phyloP scores from a whole-genome alignment of 2,329 filamentous ascomycete species.

The Penicillium oxalicum region DNA sequence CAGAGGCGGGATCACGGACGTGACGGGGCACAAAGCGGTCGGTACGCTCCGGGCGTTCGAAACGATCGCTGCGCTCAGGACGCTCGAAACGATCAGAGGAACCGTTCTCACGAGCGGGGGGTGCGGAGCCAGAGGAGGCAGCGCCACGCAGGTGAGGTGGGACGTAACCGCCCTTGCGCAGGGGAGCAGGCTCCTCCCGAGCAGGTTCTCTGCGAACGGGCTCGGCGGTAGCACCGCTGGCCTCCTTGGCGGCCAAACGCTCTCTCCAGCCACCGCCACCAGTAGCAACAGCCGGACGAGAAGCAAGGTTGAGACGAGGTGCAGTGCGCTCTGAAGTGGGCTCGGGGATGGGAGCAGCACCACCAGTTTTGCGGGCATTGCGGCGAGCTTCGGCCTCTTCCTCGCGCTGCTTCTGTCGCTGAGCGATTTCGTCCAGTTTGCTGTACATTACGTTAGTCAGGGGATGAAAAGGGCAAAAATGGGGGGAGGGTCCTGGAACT shows the following conservation, averaged over 20 bases:
- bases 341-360: slow-evolving; percentile 29
- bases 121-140: slow-evolving; percentile 23
- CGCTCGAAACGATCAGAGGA: slow-evolving; percentile 11
- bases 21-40: slow-evolving; percentile 29
- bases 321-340: slow-evolving; percentile 36
- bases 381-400: slow-evolving; percentile 78
- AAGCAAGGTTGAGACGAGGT: slow-evolving; percentile 51
- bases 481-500: slow-evolving; percentile 23
- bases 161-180: slow-evolving; percentile 34
- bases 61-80: neutral
- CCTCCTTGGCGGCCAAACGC: slow-evolving; percentile 48
- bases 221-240: slow-evolving; percentile 18
- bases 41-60: slow-evolving; percentile 1
- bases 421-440: slow-evolving; percentile 57
- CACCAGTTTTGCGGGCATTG: slow-evolving; percentile 58
- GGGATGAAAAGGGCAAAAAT: neutral
- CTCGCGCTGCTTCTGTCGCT: slow-evolving; percentile 70
- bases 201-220: slow-evolving; percentile 17
- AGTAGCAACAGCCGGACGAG: slow-evolving; percentile 42
- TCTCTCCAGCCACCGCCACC: slow-evolving; percentile 53
- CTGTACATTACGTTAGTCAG: slow-evolving; percentile 41
- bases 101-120: slow-evolving; percentile 25
- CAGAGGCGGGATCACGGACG: slow-evolving; percentile 26
- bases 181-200: slow-evolving; percentile 28
- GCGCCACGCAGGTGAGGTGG: slow-evolving; percentile 38